Base-by-base conservation (phyloP, 306 rosid species). In the Glycine latifolia region DNA sequence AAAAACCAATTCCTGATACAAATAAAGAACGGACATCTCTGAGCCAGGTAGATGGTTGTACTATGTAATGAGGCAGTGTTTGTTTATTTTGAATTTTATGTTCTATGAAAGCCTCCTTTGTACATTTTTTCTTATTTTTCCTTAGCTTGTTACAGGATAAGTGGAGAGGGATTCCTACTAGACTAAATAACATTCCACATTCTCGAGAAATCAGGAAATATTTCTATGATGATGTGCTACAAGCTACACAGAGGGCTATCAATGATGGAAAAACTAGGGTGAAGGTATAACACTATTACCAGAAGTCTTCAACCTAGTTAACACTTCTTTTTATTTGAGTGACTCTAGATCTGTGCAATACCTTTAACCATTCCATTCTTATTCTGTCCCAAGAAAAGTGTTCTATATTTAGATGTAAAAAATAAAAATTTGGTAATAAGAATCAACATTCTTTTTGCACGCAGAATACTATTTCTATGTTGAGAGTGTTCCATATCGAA, bases 151-250 rank as follows among this genome's bases (percentile, higher is more conserved):
- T 81, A 70, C 89, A 95, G 99, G 97, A 91, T 84, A 83, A 73
- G 50, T 95, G 99, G 99, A 95, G 92, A 88, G 98, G 99, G 54
- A 87, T 95, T 81, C 99, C 98, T 77, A 95, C 99, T 73, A 93
- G 87, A 84, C 84, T 95, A 86, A 93, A 91, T 87, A 95, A 95
- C 85, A 91, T 93, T 85, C 97, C 97, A 39, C 99, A 95, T 82
- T 95, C 99, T 10, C 89, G 94, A 87, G 99, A 93, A 77, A 93
- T 93, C 75, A 87, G 99, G 79, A 84, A 89, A 83, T 95, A 95
- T 84, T 95, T 95, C 86, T 95, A 95, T 39, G 83, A 85, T 44
- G 99, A 95, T 73, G 98, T 93, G 84, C 85, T 91, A 74, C 90
- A 76, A 87, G 97, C 96, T 81, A 95, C 97, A 72, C 81, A 87